Base-by-base conservation (phyloP, 2,329 filamentous ascomycete species). In the Penicillium sp. region DNA sequence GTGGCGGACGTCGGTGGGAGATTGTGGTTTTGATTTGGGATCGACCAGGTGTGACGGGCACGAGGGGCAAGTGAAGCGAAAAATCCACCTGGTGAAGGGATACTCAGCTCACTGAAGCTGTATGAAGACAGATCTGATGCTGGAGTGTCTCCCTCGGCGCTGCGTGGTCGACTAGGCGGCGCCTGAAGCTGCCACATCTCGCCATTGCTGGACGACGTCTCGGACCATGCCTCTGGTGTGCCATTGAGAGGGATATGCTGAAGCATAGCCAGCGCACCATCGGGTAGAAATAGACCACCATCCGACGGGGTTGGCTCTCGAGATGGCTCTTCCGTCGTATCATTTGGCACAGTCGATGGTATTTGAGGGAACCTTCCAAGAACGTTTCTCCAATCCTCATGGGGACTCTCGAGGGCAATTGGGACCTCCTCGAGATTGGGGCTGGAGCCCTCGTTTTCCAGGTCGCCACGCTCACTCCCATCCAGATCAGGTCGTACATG, bases 1-100 rank as follows among this genome's bases (percentile, higher is more conserved):
- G 89, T 92, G 26, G 91, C 91, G 1, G 93, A 96, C 0, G 91
- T 93, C 1, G 92, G 92, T 7, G 84, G 81, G 11, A 82, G 81
- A 18, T 81, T 79, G 62, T 73, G 77, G 23, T 77, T 76, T 10
- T 73, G 77, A 24, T 77, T 76, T 10, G 82, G 79, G 55, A 87
- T 77, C 66, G 91, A 86, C 93, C 93, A 97, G 11, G 92, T 94
- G 67, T 87, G 86, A 48, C 92, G 86, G 33, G 88, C 86, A 49
- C 85, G 83, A 3, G 88, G 85, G 33, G 89, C 90, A 24, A 97
- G 82, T 0, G 89, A 91, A 2, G 90, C 90, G 74, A 97, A 97
- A 80, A 97, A 97, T 1, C 89, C 91, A 23, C 91, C 89, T 0
- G 93, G 93, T 0, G 93, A 97, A 5, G 92, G 93, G 29, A 97